Evolutionary conservation across 305 asterid species (phyloP).

Genomic region (Euphrasia arctica): DNA sequence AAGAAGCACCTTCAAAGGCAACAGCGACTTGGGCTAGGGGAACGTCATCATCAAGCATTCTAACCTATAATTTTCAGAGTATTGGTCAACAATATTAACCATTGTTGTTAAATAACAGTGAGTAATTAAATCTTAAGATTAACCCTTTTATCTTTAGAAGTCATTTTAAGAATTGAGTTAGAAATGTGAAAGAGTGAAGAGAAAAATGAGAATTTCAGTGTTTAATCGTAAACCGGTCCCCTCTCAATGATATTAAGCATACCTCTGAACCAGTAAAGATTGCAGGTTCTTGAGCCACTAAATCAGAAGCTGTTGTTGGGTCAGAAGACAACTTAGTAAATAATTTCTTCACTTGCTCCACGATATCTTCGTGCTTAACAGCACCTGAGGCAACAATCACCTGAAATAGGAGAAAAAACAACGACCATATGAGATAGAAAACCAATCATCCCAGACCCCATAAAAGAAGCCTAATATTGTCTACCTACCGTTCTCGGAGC

Average conservation of each 20-base stretch:
- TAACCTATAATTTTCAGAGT: slow-evolving; percentile 42
- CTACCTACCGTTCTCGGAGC: slow-evolving; percentile 69
- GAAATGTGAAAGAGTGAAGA: not conserved
- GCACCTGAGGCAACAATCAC: slow-evolving; percentile 79
- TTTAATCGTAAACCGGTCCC: not conserved
- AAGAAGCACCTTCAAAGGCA: slow-evolving; percentile 74
- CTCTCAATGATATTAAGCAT: slow-evolving; percentile 20
- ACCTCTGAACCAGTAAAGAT: slow-evolving; percentile 94
- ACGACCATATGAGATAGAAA: slow-evolving; percentile 14
- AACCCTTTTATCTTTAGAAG: not conserved
- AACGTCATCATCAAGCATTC: slow-evolving; percentile 73
- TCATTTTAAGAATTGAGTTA: not conserved
- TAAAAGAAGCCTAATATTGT: slow-evolving; percentile 16
- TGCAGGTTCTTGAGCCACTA: slow-evolving; percentile 69
- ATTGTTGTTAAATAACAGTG: not conserved
- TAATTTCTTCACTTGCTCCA: slow-evolving; percentile 58
- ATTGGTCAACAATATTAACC: slow-evolving; percentile 13
- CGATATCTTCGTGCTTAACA: slow-evolving; percentile 76
- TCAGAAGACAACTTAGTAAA: slow-evolving; percentile 63
- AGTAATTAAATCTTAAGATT: not conserved
- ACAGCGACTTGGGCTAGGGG: slow-evolving; percentile 63
- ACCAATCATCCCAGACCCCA: slow-evolving; percentile 12
- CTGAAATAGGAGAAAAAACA: slow-evolving; percentile 33
- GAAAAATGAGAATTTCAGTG: not conserved
- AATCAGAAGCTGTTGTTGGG: slow-evolving; percentile 57